A percentile compares a stretch with the other conserved stretches of the same genome.
phyloP scores from a whole-genome alignment of 176 grass and related monocot species.

The Oryza longistaminata region DNA sequence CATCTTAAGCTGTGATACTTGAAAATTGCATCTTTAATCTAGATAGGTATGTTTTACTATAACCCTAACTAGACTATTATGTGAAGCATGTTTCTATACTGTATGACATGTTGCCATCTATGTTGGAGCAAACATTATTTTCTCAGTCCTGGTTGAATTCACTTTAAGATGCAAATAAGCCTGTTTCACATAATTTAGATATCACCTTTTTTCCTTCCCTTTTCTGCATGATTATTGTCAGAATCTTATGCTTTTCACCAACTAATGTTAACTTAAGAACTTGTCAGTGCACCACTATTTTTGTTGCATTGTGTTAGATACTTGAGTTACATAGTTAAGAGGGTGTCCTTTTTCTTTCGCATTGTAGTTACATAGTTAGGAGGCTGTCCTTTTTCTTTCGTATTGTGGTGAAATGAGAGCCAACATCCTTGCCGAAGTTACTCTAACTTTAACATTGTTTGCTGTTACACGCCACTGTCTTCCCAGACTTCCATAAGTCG shows the following conservation, averaged over 20 bases:
- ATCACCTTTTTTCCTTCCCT: neutral
- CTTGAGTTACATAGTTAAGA: neutral
- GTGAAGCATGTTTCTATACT: neutral
- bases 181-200: neutral
- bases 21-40: neutral
- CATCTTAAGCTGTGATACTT: neutral
- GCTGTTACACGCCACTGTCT: neutral
- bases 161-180: neutral
- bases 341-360: neutral
- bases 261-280: neutral
- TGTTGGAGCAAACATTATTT: constrained; percentile 1
- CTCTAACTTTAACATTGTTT: neutral
- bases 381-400: neutral
- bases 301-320: neutral
- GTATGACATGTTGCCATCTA: neutral
- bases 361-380: neutral
- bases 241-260: too few relatives aligned
- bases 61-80: neutral
- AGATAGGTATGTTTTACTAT: neutral
- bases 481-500: neutral
- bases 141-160: neutral
- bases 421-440: neutral
- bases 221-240: neutral
- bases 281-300: neutral
- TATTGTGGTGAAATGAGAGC: neutral